A percentile compares a stretch with the other conserved stretches of the same genome.
Evolutionary conservation across 2,329 filamentous ascomycete species (phyloP).

Genomic region (Emericellopsis cladophorae): DNA sequence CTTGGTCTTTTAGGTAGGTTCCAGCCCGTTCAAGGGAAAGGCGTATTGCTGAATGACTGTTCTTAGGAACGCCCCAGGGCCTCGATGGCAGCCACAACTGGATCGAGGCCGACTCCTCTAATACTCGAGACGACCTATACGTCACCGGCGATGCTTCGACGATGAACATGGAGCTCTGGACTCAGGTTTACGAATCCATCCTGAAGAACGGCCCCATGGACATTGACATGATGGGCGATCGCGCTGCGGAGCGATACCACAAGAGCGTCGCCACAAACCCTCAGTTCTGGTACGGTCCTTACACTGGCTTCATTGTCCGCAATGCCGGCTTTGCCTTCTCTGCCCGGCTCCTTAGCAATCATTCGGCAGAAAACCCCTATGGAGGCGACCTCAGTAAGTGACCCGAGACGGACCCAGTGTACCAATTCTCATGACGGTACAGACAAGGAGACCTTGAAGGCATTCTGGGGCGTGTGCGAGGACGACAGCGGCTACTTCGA

Average conservation of each 20-base stretch:
- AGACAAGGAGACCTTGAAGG: slow-evolving; percentile 22
- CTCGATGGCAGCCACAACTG: slow-evolving; percentile 40
- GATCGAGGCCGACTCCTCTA: slow-evolving; percentile 39
- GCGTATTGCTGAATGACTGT: background rate
- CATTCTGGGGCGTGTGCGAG: slow-evolving; percentile 31
- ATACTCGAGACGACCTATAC: slow-evolving; percentile 40
- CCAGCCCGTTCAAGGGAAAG: too few species aligned
- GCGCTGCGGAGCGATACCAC: slow-evolving; percentile 29
- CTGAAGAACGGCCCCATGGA: slow-evolving; percentile 20
- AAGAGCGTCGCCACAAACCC: slow-evolving; percentile 36
- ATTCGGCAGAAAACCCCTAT: slow-evolving; percentile 24
- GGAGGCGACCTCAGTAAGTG: slow-evolving; percentile 10
- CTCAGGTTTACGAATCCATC: slow-evolving; percentile 28
- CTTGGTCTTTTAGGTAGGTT: slow-evolving; percentile 24
- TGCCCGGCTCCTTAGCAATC: slow-evolving; percentile 28
- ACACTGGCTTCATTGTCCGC: slow-evolving; percentile 32
- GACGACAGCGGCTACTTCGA: slow-evolving; percentile 20
- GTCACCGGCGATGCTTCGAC: slow-evolving; percentile 32
- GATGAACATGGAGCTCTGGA: slow-evolving; percentile 38
- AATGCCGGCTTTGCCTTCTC: slow-evolving; percentile 34
- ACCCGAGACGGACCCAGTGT: background rate
- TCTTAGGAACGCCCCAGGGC: slow-evolving; percentile 24
- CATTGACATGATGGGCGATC: slow-evolving; percentile 27
- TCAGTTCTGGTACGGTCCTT: slow-evolving; percentile 40
- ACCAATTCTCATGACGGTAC: background rate